A percentile compares a stretch with the other conserved stretches of the same genome.
Evolutionary conservation across 2,329 filamentous ascomycete species (phyloP).

Genomic region (Apiospora pterosperma): DNA sequence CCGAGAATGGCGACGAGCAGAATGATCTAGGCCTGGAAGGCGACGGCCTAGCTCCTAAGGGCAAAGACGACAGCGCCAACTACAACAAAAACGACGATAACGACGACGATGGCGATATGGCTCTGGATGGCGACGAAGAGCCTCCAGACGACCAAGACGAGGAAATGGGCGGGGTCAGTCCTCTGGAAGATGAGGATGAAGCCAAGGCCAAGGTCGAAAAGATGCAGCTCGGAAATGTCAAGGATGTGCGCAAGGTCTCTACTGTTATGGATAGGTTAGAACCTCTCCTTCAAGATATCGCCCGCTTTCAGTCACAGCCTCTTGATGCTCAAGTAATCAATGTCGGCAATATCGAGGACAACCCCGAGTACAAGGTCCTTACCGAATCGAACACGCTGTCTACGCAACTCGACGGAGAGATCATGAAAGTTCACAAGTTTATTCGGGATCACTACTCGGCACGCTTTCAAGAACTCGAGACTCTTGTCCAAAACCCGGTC

Average conservation of each 20-base stretch:
- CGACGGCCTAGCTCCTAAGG: constrained; percentile 33
- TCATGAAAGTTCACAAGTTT: constrained; percentile 91
- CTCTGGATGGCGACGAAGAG: constrained; percentile 58
- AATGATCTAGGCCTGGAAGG: constrained; percentile 44
- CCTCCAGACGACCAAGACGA: constrained; percentile 61
- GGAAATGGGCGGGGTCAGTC: constrained; percentile 48
- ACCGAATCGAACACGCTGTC: constrained; percentile 88
- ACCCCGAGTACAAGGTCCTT: constrained; percentile 84
- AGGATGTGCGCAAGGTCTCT: constrained; percentile 77
- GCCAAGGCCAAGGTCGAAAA: constrained; percentile 78
- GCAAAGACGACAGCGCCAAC: constrained; percentile 38
- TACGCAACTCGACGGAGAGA: constrained; percentile 89
- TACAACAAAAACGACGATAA: constrained; percentile 29
- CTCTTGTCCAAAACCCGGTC: constrained; percentile 83
- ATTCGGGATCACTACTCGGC: constrained; percentile 94
- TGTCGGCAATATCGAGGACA: constrained; percentile 84
- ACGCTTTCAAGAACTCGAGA: constrained; percentile 89
- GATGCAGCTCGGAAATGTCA: constrained; percentile 70
- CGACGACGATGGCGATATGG: constrained; percentile 42
- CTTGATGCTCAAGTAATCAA: constrained; percentile 60
- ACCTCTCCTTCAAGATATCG: constrained; percentile 82
- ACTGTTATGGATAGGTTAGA: constrained; percentile 77
- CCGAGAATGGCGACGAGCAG: constrained; percentile 67
- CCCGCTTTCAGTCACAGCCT: constrained; percentile 68
- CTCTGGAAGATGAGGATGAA: constrained; percentile 62